A percentile compares a stretch with the other conserved stretches of the same genome.
Conservation (phyloP, 441 rosid species). For the Jatropha multifida region DNA sequence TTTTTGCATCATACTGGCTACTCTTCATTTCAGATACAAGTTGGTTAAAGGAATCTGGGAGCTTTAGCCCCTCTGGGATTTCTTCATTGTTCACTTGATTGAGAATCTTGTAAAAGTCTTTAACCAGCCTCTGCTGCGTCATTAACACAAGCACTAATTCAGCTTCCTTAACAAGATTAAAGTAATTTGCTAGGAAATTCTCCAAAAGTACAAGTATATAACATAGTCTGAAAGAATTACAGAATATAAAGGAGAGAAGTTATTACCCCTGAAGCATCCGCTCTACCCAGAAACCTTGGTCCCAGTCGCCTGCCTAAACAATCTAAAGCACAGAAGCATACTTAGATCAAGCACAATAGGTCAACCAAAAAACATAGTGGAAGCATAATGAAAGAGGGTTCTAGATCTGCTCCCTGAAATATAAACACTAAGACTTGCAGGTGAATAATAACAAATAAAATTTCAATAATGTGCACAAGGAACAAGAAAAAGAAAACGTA, state of each 20-base stretch:
- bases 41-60: conserved; percentile 76
- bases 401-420: conserved; percentile 5
- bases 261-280: conserved; percentile 93
- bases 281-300: conserved; percentile 89
- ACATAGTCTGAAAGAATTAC: not conserved
- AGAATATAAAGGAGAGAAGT: conserved; percentile 15
- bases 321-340: conserved; percentile 50
- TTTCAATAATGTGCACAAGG: not conserved
- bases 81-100: conserved; percentile 76
- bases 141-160: conserved; percentile 29
- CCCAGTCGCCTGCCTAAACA: conserved; percentile 98
- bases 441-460: not conserved
- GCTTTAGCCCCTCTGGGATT: conserved; percentile 82
- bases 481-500: not conserved
- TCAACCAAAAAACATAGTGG: conserved; percentile 19
- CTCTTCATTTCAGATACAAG: conserved; percentile 88
- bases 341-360: conserved; percentile 21
- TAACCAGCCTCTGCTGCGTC: conserved; percentile 72
- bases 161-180: conserved; percentile 25
- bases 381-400: conserved; percentile 5
- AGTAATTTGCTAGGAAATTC: conserved; percentile 7
- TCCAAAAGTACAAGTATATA: not conserved
- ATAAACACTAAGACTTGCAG: not conserved
- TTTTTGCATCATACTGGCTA: conserved; percentile 80
- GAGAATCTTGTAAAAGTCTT: conserved; percentile 80